Percentiles rank a stretch among this genome's conserved stretches.
These are phyloP conservation scores for Pyricularia sp. DNA, from an alignment of 2,329 filamentous ascomycete species.

Conservation along the genomic window DNA sequence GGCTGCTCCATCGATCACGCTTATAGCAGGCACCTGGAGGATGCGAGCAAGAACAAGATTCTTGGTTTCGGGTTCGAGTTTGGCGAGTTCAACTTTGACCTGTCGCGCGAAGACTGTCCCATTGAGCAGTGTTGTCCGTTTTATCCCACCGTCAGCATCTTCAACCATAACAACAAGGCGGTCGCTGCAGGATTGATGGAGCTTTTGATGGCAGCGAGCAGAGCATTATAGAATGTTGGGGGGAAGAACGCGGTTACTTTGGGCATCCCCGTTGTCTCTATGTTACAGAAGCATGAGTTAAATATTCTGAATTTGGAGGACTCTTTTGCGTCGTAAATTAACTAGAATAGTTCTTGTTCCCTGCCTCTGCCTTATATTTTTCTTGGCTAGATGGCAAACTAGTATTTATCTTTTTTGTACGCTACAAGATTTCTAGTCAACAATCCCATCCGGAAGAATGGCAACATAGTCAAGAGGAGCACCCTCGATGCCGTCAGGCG, in stretches of 20 bases:
- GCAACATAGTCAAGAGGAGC: slow-evolving; percentile 61
- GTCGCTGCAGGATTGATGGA: slow-evolving; percentile 39
- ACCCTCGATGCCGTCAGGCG: slow-evolving; percentile 48
- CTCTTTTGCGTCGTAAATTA: neutral
- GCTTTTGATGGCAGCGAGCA: slow-evolving; percentile 15
- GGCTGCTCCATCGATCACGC: slow-evolving; percentile 38
- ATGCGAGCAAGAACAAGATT: slow-evolving; percentile 25
- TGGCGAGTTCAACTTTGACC: slow-evolving; percentile 23
- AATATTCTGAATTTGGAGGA: neutral
- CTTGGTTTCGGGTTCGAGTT: slow-evolving; percentile 38
- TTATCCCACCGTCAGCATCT: slow-evolving; percentile 33
- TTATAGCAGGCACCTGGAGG: slow-evolving; percentile 30
- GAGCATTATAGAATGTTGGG: neutral
- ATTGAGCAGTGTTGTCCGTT: slow-evolving; percentile 24
- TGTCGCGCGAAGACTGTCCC: slow-evolving; percentile 8
- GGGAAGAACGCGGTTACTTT: neutral
- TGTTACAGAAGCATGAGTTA: neutral
- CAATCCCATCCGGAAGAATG: slow-evolving; percentile 42
- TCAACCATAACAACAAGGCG: slow-evolving; percentile 32
- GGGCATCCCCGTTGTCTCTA: neutral
- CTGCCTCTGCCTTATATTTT: neutral
- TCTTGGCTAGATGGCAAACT: too few species aligned
- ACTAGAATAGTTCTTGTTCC: neutral
- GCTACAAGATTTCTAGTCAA: slow-evolving; percentile 1
- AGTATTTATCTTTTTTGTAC: neutral